phyloP scores from a whole-genome alignment of 73 alveolate species.

The Tetrahymena malaccensis region DNA sequence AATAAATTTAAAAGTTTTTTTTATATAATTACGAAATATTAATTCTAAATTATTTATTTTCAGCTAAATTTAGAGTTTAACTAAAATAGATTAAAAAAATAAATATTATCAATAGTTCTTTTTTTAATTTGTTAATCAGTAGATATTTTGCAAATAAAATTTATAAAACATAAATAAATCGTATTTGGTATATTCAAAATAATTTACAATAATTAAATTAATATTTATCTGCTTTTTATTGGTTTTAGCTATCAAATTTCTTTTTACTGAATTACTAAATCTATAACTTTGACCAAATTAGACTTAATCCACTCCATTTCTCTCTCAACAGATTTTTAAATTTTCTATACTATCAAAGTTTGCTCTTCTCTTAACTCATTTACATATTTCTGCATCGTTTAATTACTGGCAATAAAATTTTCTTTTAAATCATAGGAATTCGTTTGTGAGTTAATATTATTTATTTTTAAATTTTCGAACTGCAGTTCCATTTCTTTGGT shows the following conservation, averaged over 20 bases:
- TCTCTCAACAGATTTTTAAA: not conserved
- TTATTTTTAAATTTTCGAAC: not conserved
- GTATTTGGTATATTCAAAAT: not conserved
- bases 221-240: no score
- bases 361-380: not conserved
- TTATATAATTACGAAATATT: no score
- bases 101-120: no score
- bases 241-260: not conserved
- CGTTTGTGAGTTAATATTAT: not conserved
- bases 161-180: not conserved
- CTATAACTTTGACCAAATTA: not conserved
- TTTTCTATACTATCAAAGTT: not conserved
- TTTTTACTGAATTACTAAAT: not conserved
- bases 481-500: not conserved
- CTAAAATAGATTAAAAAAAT: not conserved
- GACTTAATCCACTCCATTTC: not conserved
- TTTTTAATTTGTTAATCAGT: not conserved
- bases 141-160: not conserved
- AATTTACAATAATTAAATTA: no score
- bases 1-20: no score
- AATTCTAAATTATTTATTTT: no score
- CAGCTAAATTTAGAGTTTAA: not conserved
- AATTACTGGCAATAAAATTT: not conserved
- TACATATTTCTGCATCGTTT: not conserved
- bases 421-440: not conserved